A percentile compares a stretch with the other conserved stretches of the same genome.
phyloP scores from a whole-genome alignment of 768 basidiomycete species.

The Trametes gibbosa region DNA sequence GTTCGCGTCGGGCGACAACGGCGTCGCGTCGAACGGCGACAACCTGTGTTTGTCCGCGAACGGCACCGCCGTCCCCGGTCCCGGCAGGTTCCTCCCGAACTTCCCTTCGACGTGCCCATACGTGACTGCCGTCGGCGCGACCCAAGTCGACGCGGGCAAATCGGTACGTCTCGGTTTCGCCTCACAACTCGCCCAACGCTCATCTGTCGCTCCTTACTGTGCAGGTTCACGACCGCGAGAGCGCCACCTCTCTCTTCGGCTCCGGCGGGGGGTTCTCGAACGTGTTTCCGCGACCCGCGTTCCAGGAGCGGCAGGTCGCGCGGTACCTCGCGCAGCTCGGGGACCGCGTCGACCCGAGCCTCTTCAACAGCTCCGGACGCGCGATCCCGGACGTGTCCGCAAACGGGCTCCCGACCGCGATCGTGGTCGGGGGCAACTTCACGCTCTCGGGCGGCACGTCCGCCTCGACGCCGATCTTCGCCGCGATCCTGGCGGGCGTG shows the following conservation, averaged over 20 bases:
- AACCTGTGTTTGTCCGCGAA: slow-evolving; percentile 32
- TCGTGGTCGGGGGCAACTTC: slow-evolving; percentile 2
- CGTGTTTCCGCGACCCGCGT: slow-evolving; percentile 36
- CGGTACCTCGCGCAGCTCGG: slow-evolving; percentile 29
- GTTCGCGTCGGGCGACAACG: slow-evolving; percentile 42
- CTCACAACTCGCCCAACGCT: not conserved
- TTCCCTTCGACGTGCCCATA: slow-evolving; percentile 47
- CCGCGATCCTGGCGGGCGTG: slow-evolving; percentile 57
- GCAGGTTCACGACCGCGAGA: slow-evolving; percentile 31
- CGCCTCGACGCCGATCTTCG: slow-evolving; percentile 58
- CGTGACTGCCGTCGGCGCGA: slow-evolving; percentile 37
- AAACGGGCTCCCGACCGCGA: slow-evolving; percentile 26
- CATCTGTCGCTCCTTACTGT: not conserved
- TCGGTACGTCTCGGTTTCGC: slow-evolving; percentile 16
- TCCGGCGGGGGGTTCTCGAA: slow-evolving; percentile 42
- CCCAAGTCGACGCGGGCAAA: slow-evolving; percentile 32
- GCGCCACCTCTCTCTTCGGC: slow-evolving; percentile 28
- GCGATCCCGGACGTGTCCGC: slow-evolving; percentile 34
- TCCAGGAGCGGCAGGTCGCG: slow-evolving; percentile 32
- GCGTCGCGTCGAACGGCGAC: slow-evolving; percentile 36
- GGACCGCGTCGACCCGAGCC: slow-evolving; percentile 20
- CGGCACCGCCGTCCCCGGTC: slow-evolving; percentile 12
- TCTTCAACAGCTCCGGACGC: slow-evolving; percentile 24
- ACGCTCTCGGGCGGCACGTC: slow-evolving; percentile 44
- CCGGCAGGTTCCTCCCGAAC: slow-evolving; percentile 37